Evolutionary conservation across 345 rosid genomes (phyloP), one percentile per base, ranked within the genome.

Genomic region (Euclidium syriacum): DNA sequence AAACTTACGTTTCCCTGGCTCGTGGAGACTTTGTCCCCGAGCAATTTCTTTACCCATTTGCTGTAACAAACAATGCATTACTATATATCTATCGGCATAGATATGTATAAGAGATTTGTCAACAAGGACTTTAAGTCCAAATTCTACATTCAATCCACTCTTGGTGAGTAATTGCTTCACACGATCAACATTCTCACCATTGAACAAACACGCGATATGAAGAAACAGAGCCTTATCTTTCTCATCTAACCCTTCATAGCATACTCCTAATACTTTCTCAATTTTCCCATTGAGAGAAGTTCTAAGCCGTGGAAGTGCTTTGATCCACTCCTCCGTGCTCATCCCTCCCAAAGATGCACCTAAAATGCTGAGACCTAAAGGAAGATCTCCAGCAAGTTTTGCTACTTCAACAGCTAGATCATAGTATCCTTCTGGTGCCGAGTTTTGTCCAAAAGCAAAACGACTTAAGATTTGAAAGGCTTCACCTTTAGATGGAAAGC

Each of bases 201-300:
- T 58, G 4, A 65, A 65, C 43, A 70, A 64, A 23, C 68, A 65
- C 9, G 72, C 72, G 23, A 75, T 62, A 17, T 66, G 73, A 8
- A 66, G 51, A 67, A 75, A 75, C 2, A 71, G 29, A 2, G 4
- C 9, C 59, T 67, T 41, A 8, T 42, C 44, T 39, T 39, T 7
- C 11, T 41, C 34, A 6, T 41, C 12, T 3, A 76, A 35, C 6
- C 62, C 62, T 49, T 75, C 67, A 6, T 42, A 72, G 12, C 79
- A 62, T 22, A 62, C 57, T 24, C 14, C 47, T 12, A 72, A 19
- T 2, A 50, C 18, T 1, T 30, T 19, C 0, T 3, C 22, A 12
- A 76, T 62, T 4, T 67, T 32, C 1, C 9, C 26, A n/a, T 57
- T 11, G 26, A 52, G 56, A 32, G 35, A 20, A n/a, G 3, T 51